Evolutionary conservation across 169 alveolate genomes (phyloP), one percentile per base, ranked within the genome.

Genomic region (Eimeria nieschulzi): DNA sequence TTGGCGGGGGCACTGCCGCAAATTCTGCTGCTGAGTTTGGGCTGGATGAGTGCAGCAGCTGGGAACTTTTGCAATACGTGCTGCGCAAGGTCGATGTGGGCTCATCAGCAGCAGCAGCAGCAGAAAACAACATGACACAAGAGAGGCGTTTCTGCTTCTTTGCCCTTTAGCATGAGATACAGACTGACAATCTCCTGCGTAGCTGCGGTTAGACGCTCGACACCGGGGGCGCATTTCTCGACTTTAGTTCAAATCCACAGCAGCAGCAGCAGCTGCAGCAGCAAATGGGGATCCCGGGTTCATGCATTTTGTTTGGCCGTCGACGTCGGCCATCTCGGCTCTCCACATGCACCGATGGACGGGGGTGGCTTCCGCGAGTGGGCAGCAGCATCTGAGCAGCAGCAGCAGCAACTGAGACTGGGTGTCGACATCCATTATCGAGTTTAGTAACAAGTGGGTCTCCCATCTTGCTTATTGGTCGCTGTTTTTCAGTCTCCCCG

Each of bases 371-470:
- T 76, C 17, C 53, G 70, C 21, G 68, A 33, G 53, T 76, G 85
- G 85, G 85, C 85, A n/a, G 85, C 85, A 15, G 85, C 85, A 51
- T 76, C 85, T 5, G 85, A 71, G 55, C 80, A 33, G 46, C 80
- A 76, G 70, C 85, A 53, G 70, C 80, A 73, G 83, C 83, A 73
- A 46, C 66, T 13, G 85, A 59, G 23, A 19, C 53, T 54, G 53
- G 85, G 70, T 12, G 70, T 33, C 46, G 46, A 3, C 46, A 33
- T 3, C 46, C 46, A 33, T 3, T 33, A 33, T 33, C 46, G 46
- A 33, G 46, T 33, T 33, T 33, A 33, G 46, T 33, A 33, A 33
- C 46, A 33, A 33, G 46, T 33, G 46, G 46, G 46, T 33, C 46
- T 0, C 46, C 46, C 46, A 3, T 33, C 46, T 33, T 33, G 46